Evolutionary conservation across 352 stramenopile species (phyloP).

Genomic region (Phytophthora lateralis): DNA sequence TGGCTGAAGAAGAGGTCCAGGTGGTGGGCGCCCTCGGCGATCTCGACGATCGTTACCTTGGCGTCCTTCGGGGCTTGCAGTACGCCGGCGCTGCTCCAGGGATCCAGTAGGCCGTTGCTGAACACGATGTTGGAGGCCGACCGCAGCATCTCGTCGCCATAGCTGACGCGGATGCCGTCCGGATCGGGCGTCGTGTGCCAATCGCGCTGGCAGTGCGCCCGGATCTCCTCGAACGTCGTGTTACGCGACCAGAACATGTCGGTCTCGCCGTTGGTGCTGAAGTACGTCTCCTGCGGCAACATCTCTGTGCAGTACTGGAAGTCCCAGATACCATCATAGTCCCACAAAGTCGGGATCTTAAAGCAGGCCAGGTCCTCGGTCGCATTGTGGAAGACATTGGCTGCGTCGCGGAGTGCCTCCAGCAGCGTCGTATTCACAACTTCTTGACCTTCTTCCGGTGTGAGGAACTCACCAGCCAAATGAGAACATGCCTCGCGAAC

Average conservation of each 20-base stretch:
- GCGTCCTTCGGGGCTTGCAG: constrained; percentile 53
- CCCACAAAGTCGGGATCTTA: constrained; percentile 65
- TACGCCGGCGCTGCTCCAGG: constrained; percentile 92
- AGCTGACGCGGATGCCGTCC: constrained; percentile 78
- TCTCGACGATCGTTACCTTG: constrained; percentile 69
- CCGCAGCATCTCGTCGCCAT: constrained; percentile 65
- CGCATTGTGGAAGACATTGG: constrained; percentile 91
- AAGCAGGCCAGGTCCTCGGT: constrained; percentile 75
- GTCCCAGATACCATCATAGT: constrained; percentile 91
- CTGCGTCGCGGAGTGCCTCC: constrained; percentile 60
- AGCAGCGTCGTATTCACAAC: constrained; percentile 40
- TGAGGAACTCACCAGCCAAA: constrained; percentile 52
- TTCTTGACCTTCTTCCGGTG: constrained; percentile 30
- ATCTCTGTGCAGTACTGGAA: constrained; percentile 94
- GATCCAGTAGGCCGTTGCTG: constrained; percentile 93
- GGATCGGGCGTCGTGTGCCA: constrained; percentile 76
- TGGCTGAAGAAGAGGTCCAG: constrained; percentile 94
- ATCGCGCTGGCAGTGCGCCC: constrained; percentile 58
- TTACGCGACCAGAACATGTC: constrained; percentile 93
- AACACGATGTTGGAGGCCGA: constrained; percentile 95
- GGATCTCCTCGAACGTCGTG: constrained; percentile 66
- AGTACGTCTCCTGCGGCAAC: constrained; percentile 89
- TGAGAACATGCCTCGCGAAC: constrained; percentile 90
- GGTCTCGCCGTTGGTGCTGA: constrained; percentile 82
- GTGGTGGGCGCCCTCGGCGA: constrained; percentile 88